A percentile compares a stretch with the other conserved stretches of the same genome.
Evolutionary conservation across 192 early-diverging fungal species (phyloP).

Genomic region (Coemansia biformis): DNA sequence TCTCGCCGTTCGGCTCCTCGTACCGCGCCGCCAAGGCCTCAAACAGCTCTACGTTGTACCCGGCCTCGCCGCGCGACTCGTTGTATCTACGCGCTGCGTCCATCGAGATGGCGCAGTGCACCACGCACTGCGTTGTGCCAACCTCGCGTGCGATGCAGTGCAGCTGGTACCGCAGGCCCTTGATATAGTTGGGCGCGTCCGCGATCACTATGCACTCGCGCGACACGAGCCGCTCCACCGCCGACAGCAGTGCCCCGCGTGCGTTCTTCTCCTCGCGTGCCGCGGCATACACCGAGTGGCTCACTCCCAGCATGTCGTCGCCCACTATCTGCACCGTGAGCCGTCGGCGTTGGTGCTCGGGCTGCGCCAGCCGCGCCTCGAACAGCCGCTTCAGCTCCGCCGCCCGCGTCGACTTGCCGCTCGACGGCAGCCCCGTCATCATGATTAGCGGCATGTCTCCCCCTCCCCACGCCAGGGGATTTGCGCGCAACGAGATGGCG

Average conservation of each 20-base stretch:
- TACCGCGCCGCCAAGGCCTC: constrained; percentile 80
- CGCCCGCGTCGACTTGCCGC: constrained; percentile 85
- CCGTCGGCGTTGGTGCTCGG: constrained; percentile 47
- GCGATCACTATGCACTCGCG: constrained; percentile 86
- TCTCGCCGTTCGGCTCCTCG: constrained; percentile 88
- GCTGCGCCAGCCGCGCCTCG: constrained; percentile 40
- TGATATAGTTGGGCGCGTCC: constrained; percentile 97
- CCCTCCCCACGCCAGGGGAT: too few relatives aligned
- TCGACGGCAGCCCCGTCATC: constrained; percentile 80
- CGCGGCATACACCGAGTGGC: constrained; percentile 56
- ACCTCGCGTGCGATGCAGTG: constrained; percentile 83
- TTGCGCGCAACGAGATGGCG: too few relatives aligned
- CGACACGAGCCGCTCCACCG: constrained; percentile 78
- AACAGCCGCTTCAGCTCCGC: constrained; percentile 60
- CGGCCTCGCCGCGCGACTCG: constrained; percentile 27
- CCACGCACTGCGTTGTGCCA: constrained; percentile 80
- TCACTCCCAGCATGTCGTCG: constrained; percentile 67
- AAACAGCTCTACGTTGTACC: constrained; percentile 52
- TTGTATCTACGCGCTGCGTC: constrained; percentile 57
- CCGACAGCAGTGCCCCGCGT: constrained; percentile 78
- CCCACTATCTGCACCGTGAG: constrained; percentile 65
- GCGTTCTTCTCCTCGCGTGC: constrained; percentile 81
- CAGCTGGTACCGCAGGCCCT: constrained; percentile 96
- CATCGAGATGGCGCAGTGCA: constrained; percentile 60
- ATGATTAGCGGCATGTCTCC: constrained; percentile 84